Evolutionary conservation across 2,329 filamentous ascomycete genomes (phyloP).

Genomic region (Trichoderma sp.): DNA sequence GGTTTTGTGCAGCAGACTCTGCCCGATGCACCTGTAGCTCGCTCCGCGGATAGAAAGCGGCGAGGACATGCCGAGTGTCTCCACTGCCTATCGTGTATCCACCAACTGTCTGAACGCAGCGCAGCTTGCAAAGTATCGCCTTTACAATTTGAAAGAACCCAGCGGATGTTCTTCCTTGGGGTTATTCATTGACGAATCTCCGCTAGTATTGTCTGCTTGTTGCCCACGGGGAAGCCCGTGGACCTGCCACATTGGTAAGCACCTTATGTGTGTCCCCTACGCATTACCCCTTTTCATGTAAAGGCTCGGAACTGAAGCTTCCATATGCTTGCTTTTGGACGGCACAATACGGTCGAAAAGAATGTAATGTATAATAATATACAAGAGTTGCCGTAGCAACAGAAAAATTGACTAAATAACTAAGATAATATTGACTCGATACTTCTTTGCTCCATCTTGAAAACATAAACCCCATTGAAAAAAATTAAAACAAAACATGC

Average conservation of each 20-base stretch:
- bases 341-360: neutral
- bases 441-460: constrained; percentile 3
- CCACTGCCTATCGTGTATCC: neutral
- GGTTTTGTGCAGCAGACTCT: neutral
- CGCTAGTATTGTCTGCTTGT: neutral
- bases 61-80: neutral
- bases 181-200: neutral
- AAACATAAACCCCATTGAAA: neutral
- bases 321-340: neutral
- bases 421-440: neutral
- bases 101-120: neutral
- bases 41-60: constrained; percentile 3
- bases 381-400: constrained; percentile 5
- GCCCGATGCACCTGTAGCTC: neutral
- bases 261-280: neutral
- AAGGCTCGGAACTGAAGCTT: neutral
- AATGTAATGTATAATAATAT: constrained; percentile 10
- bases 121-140: neutral
- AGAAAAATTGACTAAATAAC: constrained; percentile 6
- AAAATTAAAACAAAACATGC: neutral
- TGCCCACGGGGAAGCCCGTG: neutral
- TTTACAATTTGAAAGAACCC: neutral
- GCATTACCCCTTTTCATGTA: neutral
- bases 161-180: neutral
- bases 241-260: neutral